phyloP scores from a whole-genome alignment of 495 filamentous ascomycete species.

The Trypethelium eluteriae region DNA sequence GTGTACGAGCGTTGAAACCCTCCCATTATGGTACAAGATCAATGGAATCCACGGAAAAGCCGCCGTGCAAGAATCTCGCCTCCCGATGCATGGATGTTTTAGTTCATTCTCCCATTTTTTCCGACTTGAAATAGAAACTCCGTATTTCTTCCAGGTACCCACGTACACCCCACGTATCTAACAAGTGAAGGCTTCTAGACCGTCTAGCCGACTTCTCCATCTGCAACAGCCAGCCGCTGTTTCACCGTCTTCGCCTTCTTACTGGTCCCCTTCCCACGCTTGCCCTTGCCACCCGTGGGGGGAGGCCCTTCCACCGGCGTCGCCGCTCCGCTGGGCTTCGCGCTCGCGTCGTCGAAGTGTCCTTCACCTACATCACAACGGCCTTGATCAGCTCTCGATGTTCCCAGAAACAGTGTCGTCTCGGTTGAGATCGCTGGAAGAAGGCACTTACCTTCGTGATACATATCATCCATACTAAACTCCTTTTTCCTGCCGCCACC shows the following conservation, averaged over 20 bases:
- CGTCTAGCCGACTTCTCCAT: constrained; percentile 49
- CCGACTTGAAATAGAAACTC: too few species aligned
- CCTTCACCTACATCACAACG: constrained; percentile 65
- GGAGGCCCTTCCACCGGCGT: constrained; percentile 61
- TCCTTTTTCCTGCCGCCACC: constrained; percentile 43
- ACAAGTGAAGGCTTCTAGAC: too few species aligned
- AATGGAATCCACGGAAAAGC: too few species aligned
- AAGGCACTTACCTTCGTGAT: constrained; percentile 77
- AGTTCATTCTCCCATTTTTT: too few species aligned
- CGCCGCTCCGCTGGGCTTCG: constrained; percentile 72
- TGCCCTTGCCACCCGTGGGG: constrained; percentile 48
- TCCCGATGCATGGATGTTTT: too few species aligned
- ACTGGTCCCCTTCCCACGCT: constrained; percentile 49
- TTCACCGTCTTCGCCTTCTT: constrained; percentile 89
- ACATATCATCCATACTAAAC: constrained; percentile 89
- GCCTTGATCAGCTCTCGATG: constrained; percentile 13
- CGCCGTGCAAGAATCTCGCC: too few species aligned
- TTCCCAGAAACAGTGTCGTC: not conserved
- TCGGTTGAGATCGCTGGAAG: not conserved
- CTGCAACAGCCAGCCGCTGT: constrained; percentile 78
- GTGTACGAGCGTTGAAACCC: too few species aligned
- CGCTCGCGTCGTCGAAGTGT: constrained; percentile 72
- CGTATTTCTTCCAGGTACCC: too few species aligned
- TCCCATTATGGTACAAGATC: too few species aligned
- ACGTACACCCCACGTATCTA: too few species aligned